Percentiles rank a stretch among this genome's conserved stretches.
Evolutionary conservation across 495 filamentous ascomycete species (phyloP).

Genomic region (Cryomyces minteri): DNA sequence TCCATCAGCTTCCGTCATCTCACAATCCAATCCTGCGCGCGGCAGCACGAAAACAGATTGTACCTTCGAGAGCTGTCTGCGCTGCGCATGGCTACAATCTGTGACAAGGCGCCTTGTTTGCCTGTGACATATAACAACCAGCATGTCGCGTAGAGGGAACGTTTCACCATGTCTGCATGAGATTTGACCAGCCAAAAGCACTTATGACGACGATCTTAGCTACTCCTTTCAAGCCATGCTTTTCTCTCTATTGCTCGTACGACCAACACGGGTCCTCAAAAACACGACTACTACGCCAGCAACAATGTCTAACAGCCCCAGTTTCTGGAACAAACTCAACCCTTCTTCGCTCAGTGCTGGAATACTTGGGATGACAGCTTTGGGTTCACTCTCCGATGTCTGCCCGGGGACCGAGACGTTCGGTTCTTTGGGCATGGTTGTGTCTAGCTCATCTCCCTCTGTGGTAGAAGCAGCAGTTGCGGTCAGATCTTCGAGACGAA

Average conservation of each 20-base stretch:
- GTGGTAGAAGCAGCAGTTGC: constrained; percentile 16
- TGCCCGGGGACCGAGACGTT: constrained; percentile 3
- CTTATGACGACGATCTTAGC: neutral
- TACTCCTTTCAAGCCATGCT: neutral
- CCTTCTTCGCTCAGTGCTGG: constrained; percentile 2
- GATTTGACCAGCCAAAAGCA: neutral
- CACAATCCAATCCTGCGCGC: too few relatives aligned
- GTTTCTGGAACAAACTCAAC: constrained; percentile 18
- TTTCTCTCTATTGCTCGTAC: neutral
- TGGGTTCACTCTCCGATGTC: neutral
- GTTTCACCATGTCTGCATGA: too few relatives aligned
- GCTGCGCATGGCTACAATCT: too few relatives aligned
- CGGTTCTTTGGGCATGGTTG: constrained; percentile 11
- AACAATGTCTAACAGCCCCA: constrained; percentile 25
- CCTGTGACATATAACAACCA: too few relatives aligned
- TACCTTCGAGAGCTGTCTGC: too few relatives aligned
- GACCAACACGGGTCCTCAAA: constrained; percentile 16
- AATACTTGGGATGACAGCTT: neutral
- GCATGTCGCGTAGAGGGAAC: too few relatives aligned
- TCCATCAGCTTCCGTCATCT: too few relatives aligned
- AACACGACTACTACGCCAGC: constrained; percentile 23
- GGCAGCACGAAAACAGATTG: too few relatives aligned
- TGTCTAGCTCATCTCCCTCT: constrained; percentile 20
- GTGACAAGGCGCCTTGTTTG: too few relatives aligned
- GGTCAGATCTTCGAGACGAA: constrained; percentile 15